Percentiles rank a stretch among this genome's conserved stretches.
Conservation (phyloP, 2,329 filamentous ascomycete species). For the Fusarium tricinctum region DNA sequence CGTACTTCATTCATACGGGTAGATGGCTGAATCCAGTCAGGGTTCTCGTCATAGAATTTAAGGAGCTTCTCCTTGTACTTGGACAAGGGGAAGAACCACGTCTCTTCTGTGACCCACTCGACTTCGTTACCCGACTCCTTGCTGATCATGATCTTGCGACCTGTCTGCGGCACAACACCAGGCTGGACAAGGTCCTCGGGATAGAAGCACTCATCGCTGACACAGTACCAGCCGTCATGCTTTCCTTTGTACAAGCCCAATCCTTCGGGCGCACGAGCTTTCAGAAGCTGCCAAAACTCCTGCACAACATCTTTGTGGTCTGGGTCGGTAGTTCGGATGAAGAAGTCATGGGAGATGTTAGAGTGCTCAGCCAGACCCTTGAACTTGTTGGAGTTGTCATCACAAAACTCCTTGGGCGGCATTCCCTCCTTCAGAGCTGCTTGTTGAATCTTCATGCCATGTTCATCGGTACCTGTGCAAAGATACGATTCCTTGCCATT, state of each 20-base stretch:
- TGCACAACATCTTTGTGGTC: conserved; percentile 88
- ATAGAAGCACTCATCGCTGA: conserved; percentile 97
- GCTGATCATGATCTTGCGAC: conserved; percentile 84
- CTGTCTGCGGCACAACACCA: conserved; percentile 82
- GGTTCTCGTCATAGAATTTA: conserved; percentile 82
- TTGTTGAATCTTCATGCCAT: conserved; percentile 96
- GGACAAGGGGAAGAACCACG: conserved; percentile 95
- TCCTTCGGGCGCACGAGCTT: conserved; percentile 65
- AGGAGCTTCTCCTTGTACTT: conserved; percentile 84
- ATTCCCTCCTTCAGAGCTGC: conserved; percentile 80
- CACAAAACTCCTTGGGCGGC: conserved; percentile 87
- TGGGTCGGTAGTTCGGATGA: conserved; percentile 90
- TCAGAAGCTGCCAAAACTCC: conserved; percentile 88
- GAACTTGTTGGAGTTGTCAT: conserved; percentile 85
- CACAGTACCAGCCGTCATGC: conserved; percentile 96
- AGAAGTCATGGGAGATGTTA: conserved; percentile 83
- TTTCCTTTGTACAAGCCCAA: conserved; percentile 86
- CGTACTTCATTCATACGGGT: conserved; percentile 84
- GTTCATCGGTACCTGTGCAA: conserved; percentile 94
- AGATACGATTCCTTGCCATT: conserved; percentile 79
- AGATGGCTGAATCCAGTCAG: conserved; percentile 80
- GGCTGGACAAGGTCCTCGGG: conserved; percentile 81
- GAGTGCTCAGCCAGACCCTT: conserved; percentile 78
- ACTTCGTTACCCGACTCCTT: conserved; percentile 92
- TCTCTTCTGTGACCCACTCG: conserved; percentile 92